phyloP scores from a whole-genome alignment of 768 basidiomycete species.

The Chalciporus chontae region DNA sequence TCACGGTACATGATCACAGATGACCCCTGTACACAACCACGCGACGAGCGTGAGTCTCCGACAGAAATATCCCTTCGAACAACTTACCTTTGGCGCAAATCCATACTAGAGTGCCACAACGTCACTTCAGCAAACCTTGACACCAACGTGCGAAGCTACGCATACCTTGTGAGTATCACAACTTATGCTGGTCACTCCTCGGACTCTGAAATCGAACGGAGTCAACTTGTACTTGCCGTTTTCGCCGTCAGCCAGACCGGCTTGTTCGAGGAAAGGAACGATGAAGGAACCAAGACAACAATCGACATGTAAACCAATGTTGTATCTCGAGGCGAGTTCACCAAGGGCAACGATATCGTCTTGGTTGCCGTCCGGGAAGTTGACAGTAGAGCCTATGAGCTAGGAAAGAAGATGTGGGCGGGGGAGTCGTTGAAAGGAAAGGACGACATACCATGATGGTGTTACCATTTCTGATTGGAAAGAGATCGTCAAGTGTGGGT shows the following conservation, averaged over 20 bases:
- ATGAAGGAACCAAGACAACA: constrained; percentile 95
- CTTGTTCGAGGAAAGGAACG: constrained; percentile 83
- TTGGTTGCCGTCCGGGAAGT: constrained; percentile 83
- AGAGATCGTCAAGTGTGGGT: not conserved
- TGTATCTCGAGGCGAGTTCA: constrained; percentile 65
- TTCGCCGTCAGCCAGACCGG: constrained; percentile 62
- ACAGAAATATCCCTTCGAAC: not conserved
- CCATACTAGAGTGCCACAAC: too few species aligned
- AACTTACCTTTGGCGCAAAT: constrained; percentile 81
- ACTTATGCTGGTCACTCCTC: constrained; percentile 90
- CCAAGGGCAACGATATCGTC: constrained; percentile 83
- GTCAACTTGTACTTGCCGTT: constrained; percentile 51
- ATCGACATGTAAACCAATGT: constrained; percentile 89
- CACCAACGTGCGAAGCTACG: not conserved
- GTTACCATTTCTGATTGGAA: constrained; percentile 65
- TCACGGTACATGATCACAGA: constrained; percentile 95
- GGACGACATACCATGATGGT: constrained; percentile 69
- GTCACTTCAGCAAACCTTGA: constrained; percentile 1
- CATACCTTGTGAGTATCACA: constrained; percentile 92
- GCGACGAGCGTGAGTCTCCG: not conserved
- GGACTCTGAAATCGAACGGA: constrained; percentile 87
- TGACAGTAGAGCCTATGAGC: constrained; percentile 84
- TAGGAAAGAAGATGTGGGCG: constrained; percentile 23
- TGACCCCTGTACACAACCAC: constrained; percentile 52
- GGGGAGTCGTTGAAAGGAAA: not conserved